phyloP scores from a whole-genome alignment of 306 rosid species.

The Rosa lucieae region DNA sequence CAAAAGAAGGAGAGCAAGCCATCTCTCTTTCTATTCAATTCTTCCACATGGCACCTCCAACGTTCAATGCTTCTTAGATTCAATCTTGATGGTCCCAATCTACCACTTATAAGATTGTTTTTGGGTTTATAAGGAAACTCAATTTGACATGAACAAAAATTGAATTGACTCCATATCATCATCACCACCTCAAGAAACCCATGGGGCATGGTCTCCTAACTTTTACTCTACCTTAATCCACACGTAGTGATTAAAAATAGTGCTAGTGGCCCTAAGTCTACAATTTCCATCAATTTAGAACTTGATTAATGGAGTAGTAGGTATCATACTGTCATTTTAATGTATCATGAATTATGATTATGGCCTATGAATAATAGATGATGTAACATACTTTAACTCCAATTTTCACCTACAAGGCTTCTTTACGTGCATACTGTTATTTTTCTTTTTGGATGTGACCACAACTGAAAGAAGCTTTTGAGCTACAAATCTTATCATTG shows the following conservation, averaged over 20 bases:
- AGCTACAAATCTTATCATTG: background rate
- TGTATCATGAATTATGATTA: conserved; percentile 1
- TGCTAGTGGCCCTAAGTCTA: conserved; percentile 16
- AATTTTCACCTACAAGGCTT: conserved; percentile 2
- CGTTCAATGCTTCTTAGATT: background rate
- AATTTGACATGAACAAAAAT: background rate
- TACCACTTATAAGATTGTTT: background rate
- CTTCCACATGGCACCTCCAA: background rate
- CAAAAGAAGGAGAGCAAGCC: background rate
- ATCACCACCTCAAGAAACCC: conserved; percentile 1
- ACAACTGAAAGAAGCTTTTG: conserved; percentile 16
- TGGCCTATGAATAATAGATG: conserved; percentile 14
- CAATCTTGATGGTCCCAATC: background rate
- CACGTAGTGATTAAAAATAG: background rate
- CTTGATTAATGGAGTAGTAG: conserved; percentile 4
- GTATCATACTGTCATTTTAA: background rate
- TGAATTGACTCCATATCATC: background rate
- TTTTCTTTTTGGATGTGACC: conserved; percentile 8
- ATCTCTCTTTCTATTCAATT: background rate
- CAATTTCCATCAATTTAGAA: background rate
- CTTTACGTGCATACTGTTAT: background rate
- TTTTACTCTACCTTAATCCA: background rate
- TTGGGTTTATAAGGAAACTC: background rate
- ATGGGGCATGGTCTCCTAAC: background rate
- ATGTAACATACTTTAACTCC: background rate